phyloP scores from a whole-genome alignment of 2,329 filamentous ascomycete species.

The Alternaria sp. region DNA sequence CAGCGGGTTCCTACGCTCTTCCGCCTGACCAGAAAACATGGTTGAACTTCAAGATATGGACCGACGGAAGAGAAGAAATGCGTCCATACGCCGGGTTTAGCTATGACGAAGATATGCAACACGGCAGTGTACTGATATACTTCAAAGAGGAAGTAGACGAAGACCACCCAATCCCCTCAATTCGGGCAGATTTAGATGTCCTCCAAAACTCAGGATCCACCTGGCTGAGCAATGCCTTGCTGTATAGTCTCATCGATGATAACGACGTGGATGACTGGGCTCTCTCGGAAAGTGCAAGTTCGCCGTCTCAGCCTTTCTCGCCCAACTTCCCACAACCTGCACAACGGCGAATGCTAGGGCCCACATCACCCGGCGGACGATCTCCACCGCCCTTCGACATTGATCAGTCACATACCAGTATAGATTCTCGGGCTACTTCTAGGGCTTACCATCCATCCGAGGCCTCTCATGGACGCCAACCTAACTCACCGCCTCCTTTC shows the following conservation, averaged over 20 bases:
- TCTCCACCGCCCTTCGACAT: slow-evolving; percentile 42
- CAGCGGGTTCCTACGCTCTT: slow-evolving; percentile 21
- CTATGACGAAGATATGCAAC: slow-evolving; percentile 48
- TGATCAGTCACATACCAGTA: slow-evolving; percentile 27
- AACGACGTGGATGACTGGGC: slow-evolving; percentile 43
- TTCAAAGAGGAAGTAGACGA: slow-evolving; percentile 48
- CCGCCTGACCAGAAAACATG: slow-evolving; percentile 36
- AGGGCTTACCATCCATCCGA: slow-evolving; percentile 23
- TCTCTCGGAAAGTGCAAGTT: slow-evolving; percentile 29
- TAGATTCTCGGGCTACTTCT: slow-evolving; percentile 20
- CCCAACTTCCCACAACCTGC: slow-evolving; percentile 22
- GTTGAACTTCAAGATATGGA: slow-evolving; percentile 48
- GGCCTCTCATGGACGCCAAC: slow-evolving; percentile 4
- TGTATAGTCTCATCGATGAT: slow-evolving; percentile 45
- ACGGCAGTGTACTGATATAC: slow-evolving; percentile 46
- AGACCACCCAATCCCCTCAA: slow-evolving; percentile 44
- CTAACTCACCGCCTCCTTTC: slow-evolving; percentile 22
- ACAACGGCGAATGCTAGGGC: slow-evolving; percentile 32
- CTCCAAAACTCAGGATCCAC: slow-evolving; percentile 47
- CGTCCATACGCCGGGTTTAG: slow-evolving; percentile 48
- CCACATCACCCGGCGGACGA: slow-evolving; percentile 31
- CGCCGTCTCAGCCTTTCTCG: slow-evolving; percentile 20
- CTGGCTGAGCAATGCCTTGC: slow-evolving; percentile 46
- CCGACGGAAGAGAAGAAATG: slow-evolving; percentile 36
- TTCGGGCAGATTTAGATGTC: slow-evolving; percentile 43